phyloP scores from a whole-genome alignment of 2,329 filamentous ascomycete genomes.

The Didymosphaeria variabile region DNA sequence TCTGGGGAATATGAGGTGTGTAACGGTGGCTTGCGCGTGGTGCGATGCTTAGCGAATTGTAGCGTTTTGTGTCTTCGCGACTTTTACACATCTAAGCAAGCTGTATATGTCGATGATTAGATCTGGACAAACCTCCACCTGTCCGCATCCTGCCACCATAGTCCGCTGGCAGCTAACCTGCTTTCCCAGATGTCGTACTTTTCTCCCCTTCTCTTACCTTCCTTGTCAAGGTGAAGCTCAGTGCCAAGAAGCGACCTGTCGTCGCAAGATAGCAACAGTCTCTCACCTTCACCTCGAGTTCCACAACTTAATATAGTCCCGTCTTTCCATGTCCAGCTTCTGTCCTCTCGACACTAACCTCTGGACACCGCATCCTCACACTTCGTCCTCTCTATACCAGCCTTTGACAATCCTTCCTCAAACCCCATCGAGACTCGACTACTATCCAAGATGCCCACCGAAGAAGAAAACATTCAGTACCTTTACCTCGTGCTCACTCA shows the following conservation, averaged over 20 bases:
- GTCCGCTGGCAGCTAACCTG: too few species aligned
- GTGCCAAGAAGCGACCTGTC: conserved; percentile 22
- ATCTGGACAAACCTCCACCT: neutral
- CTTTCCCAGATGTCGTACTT: neutral
- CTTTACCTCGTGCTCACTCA: conserved; percentile 42
- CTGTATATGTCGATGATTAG: neutral
- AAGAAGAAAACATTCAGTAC: conserved; percentile 40
- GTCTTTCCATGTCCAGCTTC: neutral
- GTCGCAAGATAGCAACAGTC: conserved; percentile 8
- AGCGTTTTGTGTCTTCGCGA: conserved; percentile 4
- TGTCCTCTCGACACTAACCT: neutral
- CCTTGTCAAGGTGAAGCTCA: neutral
- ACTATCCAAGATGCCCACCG: conserved; percentile 35
- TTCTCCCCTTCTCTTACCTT: neutral
- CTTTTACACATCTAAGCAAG: neutral
- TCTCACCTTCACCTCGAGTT: conserved; percentile 21
- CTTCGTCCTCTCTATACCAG: neutral
- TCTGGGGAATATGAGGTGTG: neutral
- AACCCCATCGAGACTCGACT: neutral
- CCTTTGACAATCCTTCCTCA: neutral
- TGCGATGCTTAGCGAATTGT: conserved; percentile 1
- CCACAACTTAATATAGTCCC: conserved; percentile 9
- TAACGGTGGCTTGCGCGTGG: conserved; percentile 1
- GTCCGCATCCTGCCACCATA: too few species aligned
- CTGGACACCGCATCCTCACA: neutral